These are phyloP conservation scores for Trametes versicolor DNA, from an alignment of 1,284 basidiomycete genomes.

Conservation along the genomic window DNA sequence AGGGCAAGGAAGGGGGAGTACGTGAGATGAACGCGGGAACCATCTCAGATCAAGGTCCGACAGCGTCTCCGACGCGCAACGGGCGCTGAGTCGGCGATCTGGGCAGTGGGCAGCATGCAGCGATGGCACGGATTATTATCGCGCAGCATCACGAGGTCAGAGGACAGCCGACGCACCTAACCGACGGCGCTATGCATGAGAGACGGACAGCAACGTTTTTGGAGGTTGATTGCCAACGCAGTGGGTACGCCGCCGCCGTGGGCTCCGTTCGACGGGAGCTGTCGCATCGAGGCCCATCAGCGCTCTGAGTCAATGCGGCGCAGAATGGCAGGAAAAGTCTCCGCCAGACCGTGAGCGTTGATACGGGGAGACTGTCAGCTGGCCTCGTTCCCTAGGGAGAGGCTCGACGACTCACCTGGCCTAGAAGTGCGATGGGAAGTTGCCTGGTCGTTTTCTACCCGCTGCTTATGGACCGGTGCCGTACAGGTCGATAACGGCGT, in stretches of 20 bases:
- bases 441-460: background rate
- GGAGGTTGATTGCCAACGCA: background rate
- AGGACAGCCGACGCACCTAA: background rate
- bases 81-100: conserved; percentile 8
- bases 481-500: conserved; percentile 11
- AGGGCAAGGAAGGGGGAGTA: conserved; percentile 4
- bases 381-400: too few relatives aligned
- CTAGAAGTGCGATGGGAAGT: too few relatives aligned
- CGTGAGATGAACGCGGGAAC: conserved; percentile 22
- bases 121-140: conserved; percentile 6
- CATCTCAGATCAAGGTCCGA: conserved; percentile 9
- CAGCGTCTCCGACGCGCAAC: background rate
- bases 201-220: background rate
- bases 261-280: background rate
- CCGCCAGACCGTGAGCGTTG: background rate
- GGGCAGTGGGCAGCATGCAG: background rate
- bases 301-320: too few relatives aligned
- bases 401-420: too few relatives aligned
- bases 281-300: background rate
- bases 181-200: background rate
- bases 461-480: background rate
- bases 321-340: too few relatives aligned
- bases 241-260: background rate
- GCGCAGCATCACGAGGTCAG: background rate
- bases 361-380: too few relatives aligned